Evolutionary conservation across 306 rosid species (phyloP).

Genomic region (Psophocarpus tetragonolobus): DNA sequence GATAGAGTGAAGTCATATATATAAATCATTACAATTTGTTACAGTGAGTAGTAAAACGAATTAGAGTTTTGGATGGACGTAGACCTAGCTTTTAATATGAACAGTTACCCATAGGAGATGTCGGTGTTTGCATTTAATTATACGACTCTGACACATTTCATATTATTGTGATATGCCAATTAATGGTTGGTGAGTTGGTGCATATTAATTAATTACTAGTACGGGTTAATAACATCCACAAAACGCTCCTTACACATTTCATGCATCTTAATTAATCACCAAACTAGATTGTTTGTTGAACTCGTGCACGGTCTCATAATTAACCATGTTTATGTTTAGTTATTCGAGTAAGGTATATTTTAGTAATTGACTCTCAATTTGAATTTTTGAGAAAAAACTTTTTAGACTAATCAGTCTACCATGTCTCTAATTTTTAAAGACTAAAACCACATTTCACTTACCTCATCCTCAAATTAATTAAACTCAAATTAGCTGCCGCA

Average conservation of each 20-base stretch:
- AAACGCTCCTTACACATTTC: background rate
- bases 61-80: background rate
- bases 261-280: background rate
- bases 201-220: background rate
- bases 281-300: background rate
- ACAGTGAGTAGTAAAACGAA: no score
- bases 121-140: background rate
- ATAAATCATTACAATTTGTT: no score
- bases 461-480: background rate
- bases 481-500: background rate
- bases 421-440: no score
- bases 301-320: conserved; percentile 6
- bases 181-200: background rate
- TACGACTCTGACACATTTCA: background rate
- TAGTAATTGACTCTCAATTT: no score
- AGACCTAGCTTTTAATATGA: background rate
- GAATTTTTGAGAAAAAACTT: no score
- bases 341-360: no score
- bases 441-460: no score
- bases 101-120: background rate
- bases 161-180: background rate
- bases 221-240: background rate
- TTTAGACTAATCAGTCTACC: no score
- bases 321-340: no score
- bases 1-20: no score